phyloP scores from a whole-genome alignment of 495 filamentous ascomycete species.

The Trichoderma virens region DNA sequence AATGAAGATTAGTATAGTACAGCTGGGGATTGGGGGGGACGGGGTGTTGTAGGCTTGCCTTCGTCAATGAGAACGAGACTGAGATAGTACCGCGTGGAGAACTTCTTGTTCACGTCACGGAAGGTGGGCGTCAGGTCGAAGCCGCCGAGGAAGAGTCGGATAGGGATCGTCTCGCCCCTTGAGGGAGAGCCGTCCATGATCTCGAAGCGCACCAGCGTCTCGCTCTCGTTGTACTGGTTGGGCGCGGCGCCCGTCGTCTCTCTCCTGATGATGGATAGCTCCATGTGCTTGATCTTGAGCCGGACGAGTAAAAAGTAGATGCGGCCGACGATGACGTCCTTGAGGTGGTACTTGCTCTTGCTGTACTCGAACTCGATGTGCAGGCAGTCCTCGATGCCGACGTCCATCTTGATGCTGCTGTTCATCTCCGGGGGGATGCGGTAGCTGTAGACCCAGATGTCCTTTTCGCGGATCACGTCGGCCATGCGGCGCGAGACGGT shows the following conservation, averaged over 20 bases:
- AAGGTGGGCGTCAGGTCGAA: slow-evolving; percentile 98
- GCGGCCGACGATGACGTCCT: slow-evolving; percentile 97
- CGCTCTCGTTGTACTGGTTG: slow-evolving; percentile 99
- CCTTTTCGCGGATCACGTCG: slow-evolving; percentile 97
- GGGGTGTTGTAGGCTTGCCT: slow-evolving; percentile 42
- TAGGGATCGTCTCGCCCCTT: slow-evolving; percentile 96
- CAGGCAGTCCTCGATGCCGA: slow-evolving; percentile 97
- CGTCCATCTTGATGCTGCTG: slow-evolving; percentile 99
- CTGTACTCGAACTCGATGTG: slow-evolving; percentile 99
- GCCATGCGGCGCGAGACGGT: slow-evolving; percentile 95
- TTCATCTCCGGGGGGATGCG: slow-evolving; percentile 97
- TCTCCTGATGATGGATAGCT: slow-evolving; percentile 91
- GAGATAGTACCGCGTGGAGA: slow-evolving; percentile 95
- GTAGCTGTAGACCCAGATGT: slow-evolving; percentile 99
- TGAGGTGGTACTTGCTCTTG: slow-evolving; percentile 98
- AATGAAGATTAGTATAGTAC: slow-evolving; percentile 9
- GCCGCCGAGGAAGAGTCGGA: slow-evolving; percentile 92
- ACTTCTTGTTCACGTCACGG: slow-evolving; percentile 99
- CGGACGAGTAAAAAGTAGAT: slow-evolving; percentile 98
- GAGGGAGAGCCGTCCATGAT: slow-evolving; percentile 99
- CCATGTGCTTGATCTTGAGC: slow-evolving; percentile 99
- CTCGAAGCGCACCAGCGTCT: slow-evolving; percentile 97
- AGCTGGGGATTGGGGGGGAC: neutral
- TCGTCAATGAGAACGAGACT: slow-evolving; percentile 96
- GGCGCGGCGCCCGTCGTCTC: slow-evolving; percentile 97